Conservation (phyloP, 129 eudicot genomes). For the Lonicera japonica region DNA sequence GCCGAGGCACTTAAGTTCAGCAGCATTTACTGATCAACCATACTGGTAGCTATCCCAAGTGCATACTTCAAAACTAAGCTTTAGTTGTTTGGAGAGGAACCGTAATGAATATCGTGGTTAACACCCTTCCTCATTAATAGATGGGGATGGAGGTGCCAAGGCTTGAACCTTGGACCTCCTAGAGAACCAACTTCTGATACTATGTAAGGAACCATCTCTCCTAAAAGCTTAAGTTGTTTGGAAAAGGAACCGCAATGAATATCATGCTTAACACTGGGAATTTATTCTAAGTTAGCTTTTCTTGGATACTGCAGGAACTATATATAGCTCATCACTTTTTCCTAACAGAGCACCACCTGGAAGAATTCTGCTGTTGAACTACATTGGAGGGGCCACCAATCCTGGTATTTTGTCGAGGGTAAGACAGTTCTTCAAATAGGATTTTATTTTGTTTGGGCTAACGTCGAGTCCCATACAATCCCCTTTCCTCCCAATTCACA, state of each 20-base stretch:
- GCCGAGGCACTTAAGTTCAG: no score
- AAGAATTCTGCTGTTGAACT: slow-evolving; percentile 75
- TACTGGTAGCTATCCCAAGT: not conserved
- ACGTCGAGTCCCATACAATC: not conserved
- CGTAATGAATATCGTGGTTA: no score
- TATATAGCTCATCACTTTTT: slow-evolving; percentile 93
- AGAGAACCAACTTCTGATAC: no score
- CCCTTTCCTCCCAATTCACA: not conserved
- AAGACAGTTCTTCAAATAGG: slow-evolving; percentile 5
- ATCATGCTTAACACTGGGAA: no score
- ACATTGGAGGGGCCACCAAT: slow-evolving; percentile 94
- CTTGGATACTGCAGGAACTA: slow-evolving; percentile 55
- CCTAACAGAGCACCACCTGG: slow-evolving; percentile 96
- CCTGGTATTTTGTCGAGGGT: slow-evolving; percentile 74
- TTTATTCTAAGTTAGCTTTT: not conserved
- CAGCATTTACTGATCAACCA: not conserved
- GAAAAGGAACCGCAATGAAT: no score
- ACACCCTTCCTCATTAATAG: no score
- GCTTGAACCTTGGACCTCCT: no score
- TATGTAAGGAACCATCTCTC: no score
- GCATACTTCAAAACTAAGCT: no score
- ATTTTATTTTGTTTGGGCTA: not conserved
- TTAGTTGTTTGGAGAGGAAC: no score
- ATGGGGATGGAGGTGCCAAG: no score
- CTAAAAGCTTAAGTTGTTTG: no score